phyloP scores from a whole-genome alignment of 1,284 basidiomycete species.

The Marasmius fiardii region DNA sequence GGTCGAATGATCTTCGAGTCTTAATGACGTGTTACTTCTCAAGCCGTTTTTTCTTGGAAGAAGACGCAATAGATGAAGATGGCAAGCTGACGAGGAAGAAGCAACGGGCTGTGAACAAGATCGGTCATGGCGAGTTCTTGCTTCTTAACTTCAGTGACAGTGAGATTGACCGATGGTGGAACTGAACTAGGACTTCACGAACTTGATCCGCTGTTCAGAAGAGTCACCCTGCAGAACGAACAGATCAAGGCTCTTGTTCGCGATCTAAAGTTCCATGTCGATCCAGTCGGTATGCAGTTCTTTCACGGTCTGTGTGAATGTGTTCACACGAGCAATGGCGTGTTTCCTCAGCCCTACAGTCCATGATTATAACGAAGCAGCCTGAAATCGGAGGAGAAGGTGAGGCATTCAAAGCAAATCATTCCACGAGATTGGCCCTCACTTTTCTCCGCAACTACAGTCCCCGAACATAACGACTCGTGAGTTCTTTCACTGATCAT shows the following conservation, averaged over 20 bases:
- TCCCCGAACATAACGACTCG: slow-evolving; percentile 83
- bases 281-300: slow-evolving; percentile 68
- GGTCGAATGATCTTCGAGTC: neutral
- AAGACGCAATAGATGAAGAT: slow-evolving; percentile 64
- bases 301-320: neutral
- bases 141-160: neutral
- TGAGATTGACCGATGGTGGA: neutral
- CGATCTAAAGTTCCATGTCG: slow-evolving; percentile 76
- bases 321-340: neutral
- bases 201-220: slow-evolving; percentile 78
- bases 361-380: slow-evolving; percentile 94
- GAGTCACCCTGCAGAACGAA: slow-evolving; percentile 75
- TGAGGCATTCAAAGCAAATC: slow-evolving; percentile 36
- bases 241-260: slow-evolving; percentile 63
- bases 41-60: slow-evolving; percentile 81
- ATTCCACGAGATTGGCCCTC: slow-evolving; percentile 3
- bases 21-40: neutral
- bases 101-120: slow-evolving; percentile 78
- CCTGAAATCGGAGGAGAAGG: slow-evolving; percentile 87
- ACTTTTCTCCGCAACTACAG: slow-evolving; percentile 29
- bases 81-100: slow-evolving; percentile 77
- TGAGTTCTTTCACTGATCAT: slow-evolving; percentile 34
- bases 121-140: slow-evolving; percentile 64
- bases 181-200: slow-evolving; percentile 72
- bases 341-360: slow-evolving; percentile 69